Base-by-base conservation (phyloP, 2,329 filamentous ascomycete species). In the Aspergillus puulaauensis region DNA sequence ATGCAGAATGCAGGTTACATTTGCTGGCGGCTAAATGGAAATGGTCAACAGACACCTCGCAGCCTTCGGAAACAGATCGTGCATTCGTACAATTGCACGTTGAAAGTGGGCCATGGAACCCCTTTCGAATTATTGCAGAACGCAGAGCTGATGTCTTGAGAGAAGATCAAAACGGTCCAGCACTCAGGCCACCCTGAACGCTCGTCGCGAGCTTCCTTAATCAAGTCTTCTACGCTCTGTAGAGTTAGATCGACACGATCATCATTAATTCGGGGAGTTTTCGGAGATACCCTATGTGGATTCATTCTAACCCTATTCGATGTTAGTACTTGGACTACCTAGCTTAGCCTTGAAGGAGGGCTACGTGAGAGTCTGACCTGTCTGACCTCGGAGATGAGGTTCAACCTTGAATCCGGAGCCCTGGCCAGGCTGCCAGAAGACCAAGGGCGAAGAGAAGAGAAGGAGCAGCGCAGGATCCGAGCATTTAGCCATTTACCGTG, bases 261-360 rank as follows among this genome's bases (percentile, higher is more conserved):
- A 43, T 48, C 44, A 54, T 48, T 44, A 24, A 23, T 24, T 48
- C 52, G 52, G 44, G 37, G 8, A 31, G 44, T 54, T 43, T 54
- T 54, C 44, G 45, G 45, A 35, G 24, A 44, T 52, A 35, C 50
- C 50, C 39, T 52, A 44, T 3, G 39, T 43, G 14, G 39, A 31
- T 24, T 14, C 27, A n/a, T 31, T 31, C 33, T 43, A 35, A 27
- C 17, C 50, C 40, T 37, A 37, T 37, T 37, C 35, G 14, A 24
- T 31, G 39, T 9, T 27, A 19, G 45, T n/a, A 47, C 45, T 7
- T 33, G 8, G 17, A 5, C 14, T 35, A 47, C 45, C 23, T 33
- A 33, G 9, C 45, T 47, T 31, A 35, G 45, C 41, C 27, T 31
- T 31, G 9, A 31, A 31, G 27, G 27, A 11, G 27, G 27, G 27